Evolutionary conservation across 2,329 filamentous ascomycete genomes (phyloP), one percentile per base, ranked within the genome.

Genomic region (Colletotrichum nymphaeae): DNA sequence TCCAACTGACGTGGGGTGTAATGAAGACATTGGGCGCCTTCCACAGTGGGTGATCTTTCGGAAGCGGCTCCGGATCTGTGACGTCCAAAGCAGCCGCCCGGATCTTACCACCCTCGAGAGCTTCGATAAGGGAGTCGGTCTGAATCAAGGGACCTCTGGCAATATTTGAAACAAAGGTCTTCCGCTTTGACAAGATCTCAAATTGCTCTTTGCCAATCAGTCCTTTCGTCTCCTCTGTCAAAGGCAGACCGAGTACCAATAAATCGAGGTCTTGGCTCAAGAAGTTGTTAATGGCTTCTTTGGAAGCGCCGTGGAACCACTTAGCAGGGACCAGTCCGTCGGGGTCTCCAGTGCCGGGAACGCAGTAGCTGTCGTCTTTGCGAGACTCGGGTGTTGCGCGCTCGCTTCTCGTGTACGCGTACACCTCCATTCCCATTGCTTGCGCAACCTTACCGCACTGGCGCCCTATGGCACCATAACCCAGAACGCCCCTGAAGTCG

Each of bases 21-120:
- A 94, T 88, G 73, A 91, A 87, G 19, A 91, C 85, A 79, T 94
- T 93, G 3, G 88, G 87, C 56, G 90, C 84, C 60, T 86, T 87
- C 91, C 93, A 94, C 30, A 95, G 81, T 73, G 89, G 87, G 78
- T 92, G 88, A 28, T 91, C 89, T 14, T 83, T 78, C 0, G 92
- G 92, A 74, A 95, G 79, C 0, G 93, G 93, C 79, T 95, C 93
- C 0, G 92, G 93, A 74, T 94, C 92, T 1, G 92, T 91, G 0
- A 94, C 93, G 79, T 94, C 93, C 32, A 94, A 80, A 3, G 92
- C 92, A 0, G 93, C 93, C 12, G 92, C 93, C 19, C 83, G 59
- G 55, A 83, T 80, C 66, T 78, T 77, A 16, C 78, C 81, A 4
- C 76, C 70, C 30, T 83, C 77, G 8, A 94, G 81, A 0, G 91